phyloP scores from a whole-genome alignment of 129 eudicot species.

The Saussurea involucrata region DNA sequence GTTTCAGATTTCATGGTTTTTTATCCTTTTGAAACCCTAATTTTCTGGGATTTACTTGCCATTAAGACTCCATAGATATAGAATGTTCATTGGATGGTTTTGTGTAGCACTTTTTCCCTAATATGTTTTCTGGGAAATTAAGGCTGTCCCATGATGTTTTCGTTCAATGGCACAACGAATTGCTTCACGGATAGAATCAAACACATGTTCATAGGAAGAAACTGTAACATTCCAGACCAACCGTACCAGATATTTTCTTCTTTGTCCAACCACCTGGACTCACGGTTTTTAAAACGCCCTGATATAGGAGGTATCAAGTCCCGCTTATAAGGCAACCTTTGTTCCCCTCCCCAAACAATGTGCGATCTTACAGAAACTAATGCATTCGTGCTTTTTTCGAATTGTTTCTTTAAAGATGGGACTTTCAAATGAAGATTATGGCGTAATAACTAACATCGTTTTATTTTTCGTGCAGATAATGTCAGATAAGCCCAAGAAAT shows the following conservation, averaged over 20 bases:
- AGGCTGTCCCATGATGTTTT: slow-evolving; percentile 13
- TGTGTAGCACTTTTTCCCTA: background rate
- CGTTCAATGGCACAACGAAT: background rate
- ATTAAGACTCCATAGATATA: background rate
- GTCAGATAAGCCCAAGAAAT: slow-evolving; percentile 33
- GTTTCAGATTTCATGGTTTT: background rate
- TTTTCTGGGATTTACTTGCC: slow-evolving; percentile 9
- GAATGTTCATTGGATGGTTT: background rate
- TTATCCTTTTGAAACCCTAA: slow-evolving; percentile 14
- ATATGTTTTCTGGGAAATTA: slow-evolving; percentile 3
- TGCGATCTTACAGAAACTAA: too few species aligned
- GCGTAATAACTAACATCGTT: background rate
- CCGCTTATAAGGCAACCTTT: too few species aligned
- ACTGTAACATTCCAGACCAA: too few species aligned
- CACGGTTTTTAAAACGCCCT: too few species aligned
- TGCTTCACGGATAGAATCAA: background rate
- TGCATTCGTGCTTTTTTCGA: slow-evolving; percentile 1
- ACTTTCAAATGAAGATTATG: slow-evolving; percentile 1
- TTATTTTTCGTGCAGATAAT: slow-evolving; percentile 33
- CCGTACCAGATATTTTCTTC: too few species aligned
- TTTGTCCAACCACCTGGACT: too few species aligned
- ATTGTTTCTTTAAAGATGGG: background rate
- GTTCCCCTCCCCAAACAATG: too few species aligned
- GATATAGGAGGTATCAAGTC: too few species aligned
- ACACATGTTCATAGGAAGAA: background rate